These are phyloP conservation scores for Kwoniella shandongensis DNA, from an alignment of 768 basidiomycete genomes.

Conservation along the genomic window DNA sequence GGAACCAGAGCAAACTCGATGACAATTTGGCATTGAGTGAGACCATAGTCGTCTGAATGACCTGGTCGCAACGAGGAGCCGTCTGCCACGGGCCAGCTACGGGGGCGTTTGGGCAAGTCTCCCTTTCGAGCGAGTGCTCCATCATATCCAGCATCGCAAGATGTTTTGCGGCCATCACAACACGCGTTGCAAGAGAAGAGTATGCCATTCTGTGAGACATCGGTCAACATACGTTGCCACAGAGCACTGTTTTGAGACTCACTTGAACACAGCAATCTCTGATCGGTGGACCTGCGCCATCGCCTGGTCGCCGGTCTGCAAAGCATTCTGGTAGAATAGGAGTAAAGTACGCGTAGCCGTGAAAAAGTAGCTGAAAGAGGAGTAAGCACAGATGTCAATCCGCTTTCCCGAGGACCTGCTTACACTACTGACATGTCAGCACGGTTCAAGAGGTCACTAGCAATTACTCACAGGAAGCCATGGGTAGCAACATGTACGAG, in stretches of 20 bases:
- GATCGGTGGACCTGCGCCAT: constrained; percentile 11
- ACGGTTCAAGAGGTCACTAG: constrained; percentile 16
- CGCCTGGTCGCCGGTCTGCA: constrained; percentile 17
- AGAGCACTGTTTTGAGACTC: constrained; percentile 5
- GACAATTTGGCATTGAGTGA: too few species aligned
- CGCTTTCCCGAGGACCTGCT: background rate
- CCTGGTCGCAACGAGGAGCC: too few species aligned
- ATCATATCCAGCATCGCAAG: constrained; percentile 21
- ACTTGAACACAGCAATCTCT: constrained; percentile 35
- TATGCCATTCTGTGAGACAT: constrained; percentile 14
- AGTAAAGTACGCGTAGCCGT: constrained; percentile 31
- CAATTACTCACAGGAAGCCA: constrained; percentile 28
- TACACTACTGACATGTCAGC: too few species aligned
- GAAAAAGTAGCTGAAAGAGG: constrained; percentile 22
- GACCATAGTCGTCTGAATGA: too few species aligned
- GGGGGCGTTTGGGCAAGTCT: background rate
- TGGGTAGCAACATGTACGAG: constrained; percentile 29
- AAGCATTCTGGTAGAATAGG: constrained; percentile 31
- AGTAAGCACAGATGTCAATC: background rate
- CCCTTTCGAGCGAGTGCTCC: background rate
- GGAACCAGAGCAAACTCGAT: too few species aligned
- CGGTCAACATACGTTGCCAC: background rate
- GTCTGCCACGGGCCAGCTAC: too few species aligned
- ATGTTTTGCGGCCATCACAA: constrained; percentile 27
- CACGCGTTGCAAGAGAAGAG: constrained; percentile 7